These are phyloP conservation scores for Fusarium keratoplasticum DNA, from an alignment of 2,329 filamentous ascomycete genomes.

Conservation along the genomic window DNA sequence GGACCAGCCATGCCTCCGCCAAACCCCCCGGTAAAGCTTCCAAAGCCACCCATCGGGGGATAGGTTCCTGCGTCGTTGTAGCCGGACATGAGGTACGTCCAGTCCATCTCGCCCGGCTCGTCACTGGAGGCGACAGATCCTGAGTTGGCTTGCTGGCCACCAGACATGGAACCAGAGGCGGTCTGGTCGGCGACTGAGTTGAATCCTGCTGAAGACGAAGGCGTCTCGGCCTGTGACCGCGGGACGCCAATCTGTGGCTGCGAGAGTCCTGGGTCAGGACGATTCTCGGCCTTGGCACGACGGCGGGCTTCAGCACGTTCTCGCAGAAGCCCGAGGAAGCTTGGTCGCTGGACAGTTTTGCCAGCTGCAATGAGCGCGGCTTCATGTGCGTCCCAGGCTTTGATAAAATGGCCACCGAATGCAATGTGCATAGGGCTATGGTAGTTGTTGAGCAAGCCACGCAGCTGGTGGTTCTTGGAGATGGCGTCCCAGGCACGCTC, in stretches of 20 bases:
- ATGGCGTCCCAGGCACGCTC: conserved; percentile 71
- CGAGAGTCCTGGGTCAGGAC: conserved; percentile 34
- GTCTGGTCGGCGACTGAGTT: conserved; percentile 44
- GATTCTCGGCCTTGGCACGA: conserved; percentile 46
- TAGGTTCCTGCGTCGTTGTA: conserved; percentile 51
- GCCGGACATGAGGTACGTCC: conserved; percentile 60
- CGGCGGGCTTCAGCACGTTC: conserved; percentile 55
- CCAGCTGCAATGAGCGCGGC: conserved; percentile 59
- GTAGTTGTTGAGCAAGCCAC: conserved; percentile 61
- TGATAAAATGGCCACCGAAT: conserved; percentile 69
- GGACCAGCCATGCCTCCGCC: conserved; percentile 34
- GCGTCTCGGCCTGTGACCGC: conserved; percentile 33
- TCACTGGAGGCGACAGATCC: conserved; percentile 40
- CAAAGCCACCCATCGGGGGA: conserved; percentile 45
- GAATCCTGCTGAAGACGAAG: conserved; percentile 49
- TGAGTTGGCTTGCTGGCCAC: conserved; percentile 21
- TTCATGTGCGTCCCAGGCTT: conserved; percentile 71
- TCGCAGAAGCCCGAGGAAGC: conserved; percentile 61
- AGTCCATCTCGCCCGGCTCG: conserved; percentile 58
- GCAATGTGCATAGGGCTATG: conserved; percentile 68
- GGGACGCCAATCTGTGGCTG: conserved; percentile 43
- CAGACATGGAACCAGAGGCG: conserved; percentile 13
- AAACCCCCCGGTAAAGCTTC: conserved; percentile 41
- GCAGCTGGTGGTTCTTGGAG: conserved; percentile 64
- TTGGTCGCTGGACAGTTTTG: conserved; percentile 55